phyloP scores from a whole-genome alignment of 257 asterid genomes.

The Solanum rostratum region DNA sequence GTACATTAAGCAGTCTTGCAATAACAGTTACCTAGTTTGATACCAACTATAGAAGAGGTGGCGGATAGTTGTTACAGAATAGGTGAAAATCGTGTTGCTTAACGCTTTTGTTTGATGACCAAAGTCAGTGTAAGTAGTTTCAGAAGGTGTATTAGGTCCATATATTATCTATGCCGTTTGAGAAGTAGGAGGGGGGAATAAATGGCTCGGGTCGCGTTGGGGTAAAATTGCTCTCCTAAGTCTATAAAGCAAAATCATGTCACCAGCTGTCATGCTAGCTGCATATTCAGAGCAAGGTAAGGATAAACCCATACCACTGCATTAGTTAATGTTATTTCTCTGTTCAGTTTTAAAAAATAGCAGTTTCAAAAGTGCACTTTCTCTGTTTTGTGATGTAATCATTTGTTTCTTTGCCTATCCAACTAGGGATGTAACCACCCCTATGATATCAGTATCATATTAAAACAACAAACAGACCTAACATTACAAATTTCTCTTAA shows the following conservation, averaged over 20 bases:
- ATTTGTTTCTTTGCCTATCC: background rate
- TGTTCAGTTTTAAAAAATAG: background rate
- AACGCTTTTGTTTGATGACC: background rate
- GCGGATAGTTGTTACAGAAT: background rate
- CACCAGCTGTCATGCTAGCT: background rate
- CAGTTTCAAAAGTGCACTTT: background rate
- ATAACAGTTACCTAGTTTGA: background rate
- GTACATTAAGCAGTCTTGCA: background rate
- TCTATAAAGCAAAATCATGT: background rate
- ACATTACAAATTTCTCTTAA: too few relatives aligned
- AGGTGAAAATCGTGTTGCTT: background rate
- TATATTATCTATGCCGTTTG: background rate
- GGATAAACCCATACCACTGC: background rate
- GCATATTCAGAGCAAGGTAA: background rate
- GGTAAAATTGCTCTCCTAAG: background rate
- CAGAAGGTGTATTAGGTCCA: background rate
- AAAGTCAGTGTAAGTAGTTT: background rate
- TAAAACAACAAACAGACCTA: too few relatives aligned
- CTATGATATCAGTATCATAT: too few relatives aligned
- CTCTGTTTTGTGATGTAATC: background rate
- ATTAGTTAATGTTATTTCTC: background rate
- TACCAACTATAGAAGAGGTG: background rate
- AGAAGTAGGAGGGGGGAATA: background rate
- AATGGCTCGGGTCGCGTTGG: background rate
- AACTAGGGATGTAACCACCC: too few relatives aligned